A percentile compares a stretch with the other conserved stretches of the same genome.
phyloP scores from a whole-genome alignment of 2,329 filamentous ascomycete genomes.

The Pleoardoris graminearum region DNA sequence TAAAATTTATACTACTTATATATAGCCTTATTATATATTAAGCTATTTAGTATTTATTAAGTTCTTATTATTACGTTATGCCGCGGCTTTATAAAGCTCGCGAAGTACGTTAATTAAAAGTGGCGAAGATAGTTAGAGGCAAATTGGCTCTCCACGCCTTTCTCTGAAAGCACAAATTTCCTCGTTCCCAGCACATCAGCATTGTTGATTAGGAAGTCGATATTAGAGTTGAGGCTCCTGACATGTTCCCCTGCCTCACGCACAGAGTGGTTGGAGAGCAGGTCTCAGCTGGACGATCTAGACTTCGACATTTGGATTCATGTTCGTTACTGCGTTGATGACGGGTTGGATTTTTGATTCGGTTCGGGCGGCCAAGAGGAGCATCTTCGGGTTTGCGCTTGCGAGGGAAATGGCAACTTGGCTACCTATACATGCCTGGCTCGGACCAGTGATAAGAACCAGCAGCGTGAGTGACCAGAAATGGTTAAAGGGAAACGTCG shows the following conservation, averaged over 20 bases:
- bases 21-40: too few relatives aligned
- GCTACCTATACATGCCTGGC: neutral
- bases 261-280: neutral
- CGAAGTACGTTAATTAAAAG: too few relatives aligned
- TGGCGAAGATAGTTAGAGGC: neutral
- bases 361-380: neutral
- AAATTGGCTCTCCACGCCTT: constrained; percentile 7
- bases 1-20: too few relatives aligned
- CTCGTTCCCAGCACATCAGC: constrained; percentile 39
- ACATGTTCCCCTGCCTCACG: neutral
- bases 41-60: too few relatives aligned
- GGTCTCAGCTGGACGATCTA: neutral
- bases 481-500: too few relatives aligned
- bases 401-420: neutral
- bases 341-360: neutral
- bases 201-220: constrained; percentile 48
- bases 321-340: neutral
- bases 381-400: neutral
- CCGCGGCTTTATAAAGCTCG: too few relatives aligned
- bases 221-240: constrained; percentile 14
- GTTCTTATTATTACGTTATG: too few relatives aligned
- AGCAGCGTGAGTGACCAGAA: too few relatives aligned
- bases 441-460: neutral
- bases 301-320: neutral
- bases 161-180: neutral